A percentile compares a stretch with the other conserved stretches of the same genome.
These are phyloP conservation scores for Kwoniella dejecticola DNA, from an alignment of 768 basidiomycete genomes.

Conservation along the genomic window DNA sequence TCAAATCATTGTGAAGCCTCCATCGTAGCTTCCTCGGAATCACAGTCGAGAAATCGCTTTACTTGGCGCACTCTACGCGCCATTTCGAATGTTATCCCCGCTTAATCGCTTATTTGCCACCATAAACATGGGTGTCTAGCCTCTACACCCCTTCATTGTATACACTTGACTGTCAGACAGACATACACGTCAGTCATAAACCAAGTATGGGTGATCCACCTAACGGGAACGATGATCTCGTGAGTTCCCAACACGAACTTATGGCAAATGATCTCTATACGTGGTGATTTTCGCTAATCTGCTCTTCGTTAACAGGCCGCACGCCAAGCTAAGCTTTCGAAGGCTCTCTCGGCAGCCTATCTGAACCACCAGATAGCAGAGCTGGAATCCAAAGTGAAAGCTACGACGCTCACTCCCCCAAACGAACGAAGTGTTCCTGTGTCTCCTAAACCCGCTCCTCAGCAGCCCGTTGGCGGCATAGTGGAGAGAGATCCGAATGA, in stretches of 20 bases:
- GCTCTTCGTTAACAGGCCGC: constrained; percentile 24
- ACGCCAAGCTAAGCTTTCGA: constrained; percentile 46
- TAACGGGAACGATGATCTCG: background rate
- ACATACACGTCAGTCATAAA: background rate
- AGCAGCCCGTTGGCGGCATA: background rate
- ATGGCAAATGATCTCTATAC: background rate
- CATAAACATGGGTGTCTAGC: constrained; percentile 15
- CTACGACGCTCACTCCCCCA: constrained; percentile 4
- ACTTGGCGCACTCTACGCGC: background rate
- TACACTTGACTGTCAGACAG: background rate
- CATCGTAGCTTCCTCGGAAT: background rate
- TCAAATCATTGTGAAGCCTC: background rate
- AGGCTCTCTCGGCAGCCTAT: constrained; percentile 49
- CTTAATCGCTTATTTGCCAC: constrained; percentile 8
- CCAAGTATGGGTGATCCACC: background rate
- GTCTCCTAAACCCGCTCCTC: background rate
- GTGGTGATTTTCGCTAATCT: too few species aligned
- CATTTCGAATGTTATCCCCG: constrained; percentile 3
- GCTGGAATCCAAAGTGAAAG: constrained; percentile 48
- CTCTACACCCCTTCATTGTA: background rate
- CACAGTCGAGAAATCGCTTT: too few species aligned
- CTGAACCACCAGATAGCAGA: constrained; percentile 51
- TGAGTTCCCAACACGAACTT: background rate
- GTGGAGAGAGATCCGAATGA: constrained; percentile 24
- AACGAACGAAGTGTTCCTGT: background rate